Conservation (phyloP, 768 basidiomycete genomes). For the Termitomyces sp. region DNA sequence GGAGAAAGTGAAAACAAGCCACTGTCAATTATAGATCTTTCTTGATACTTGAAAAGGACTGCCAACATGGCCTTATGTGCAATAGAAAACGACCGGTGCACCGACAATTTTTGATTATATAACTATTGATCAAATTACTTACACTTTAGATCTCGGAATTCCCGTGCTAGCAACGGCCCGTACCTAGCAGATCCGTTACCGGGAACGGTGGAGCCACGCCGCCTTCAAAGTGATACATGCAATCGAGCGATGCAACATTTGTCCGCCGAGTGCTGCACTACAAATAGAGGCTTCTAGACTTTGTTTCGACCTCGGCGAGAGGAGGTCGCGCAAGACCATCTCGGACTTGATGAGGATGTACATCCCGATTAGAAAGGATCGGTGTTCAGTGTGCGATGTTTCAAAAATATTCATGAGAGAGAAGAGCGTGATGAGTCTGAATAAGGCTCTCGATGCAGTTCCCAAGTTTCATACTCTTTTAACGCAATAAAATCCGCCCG, state of each 20-base stretch:
- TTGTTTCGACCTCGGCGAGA: not conserved
- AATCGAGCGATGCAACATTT: not conserved
- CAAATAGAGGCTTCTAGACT: not conserved
- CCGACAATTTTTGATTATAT: too few species aligned
- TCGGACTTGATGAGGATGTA: not conserved
- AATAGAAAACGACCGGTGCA: too few species aligned
- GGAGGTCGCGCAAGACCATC: not conserved
- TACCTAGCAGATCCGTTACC: not conserved
- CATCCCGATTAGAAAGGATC: not conserved
- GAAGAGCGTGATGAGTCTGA: not conserved
- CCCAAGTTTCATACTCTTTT: not conserved
- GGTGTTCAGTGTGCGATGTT: not conserved
- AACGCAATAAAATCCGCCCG: not conserved
- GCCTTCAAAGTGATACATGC: not conserved
- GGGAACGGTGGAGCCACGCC: not conserved
- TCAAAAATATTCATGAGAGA: not conserved
- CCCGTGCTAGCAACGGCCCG: too few species aligned
- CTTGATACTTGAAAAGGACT: too few species aligned
- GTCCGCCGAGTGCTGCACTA: not conserved
- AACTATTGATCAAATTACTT: too few species aligned
- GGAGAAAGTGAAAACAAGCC: too few species aligned
- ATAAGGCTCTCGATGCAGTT: not conserved
- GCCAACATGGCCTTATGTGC: too few species aligned
- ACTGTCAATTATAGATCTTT: too few species aligned
- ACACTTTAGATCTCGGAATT: too few species aligned